phyloP scores from a whole-genome alignment of 192 early-diverging fungal genomes.

The Rhizophlyctis rosea region DNA sequence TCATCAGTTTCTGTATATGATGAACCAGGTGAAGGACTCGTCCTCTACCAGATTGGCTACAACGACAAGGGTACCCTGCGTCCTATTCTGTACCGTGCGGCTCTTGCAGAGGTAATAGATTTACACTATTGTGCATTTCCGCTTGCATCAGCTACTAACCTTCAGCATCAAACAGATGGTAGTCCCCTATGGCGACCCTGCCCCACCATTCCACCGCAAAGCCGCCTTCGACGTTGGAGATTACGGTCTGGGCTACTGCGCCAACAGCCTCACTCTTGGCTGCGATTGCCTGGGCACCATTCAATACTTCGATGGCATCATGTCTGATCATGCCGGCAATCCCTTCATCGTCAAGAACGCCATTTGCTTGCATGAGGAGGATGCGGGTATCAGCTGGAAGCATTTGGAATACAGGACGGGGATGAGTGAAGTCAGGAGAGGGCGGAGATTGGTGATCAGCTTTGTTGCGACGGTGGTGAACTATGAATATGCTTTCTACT shows the following conservation, averaged over 20 bases:
- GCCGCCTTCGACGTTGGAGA: background rate
- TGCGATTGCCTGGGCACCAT: background rate
- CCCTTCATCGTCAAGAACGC: background rate
- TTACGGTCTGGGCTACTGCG: slow-evolving; percentile 1
- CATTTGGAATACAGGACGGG: slow-evolving; percentile 1
- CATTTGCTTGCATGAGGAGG: background rate
- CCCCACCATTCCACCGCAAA: background rate
- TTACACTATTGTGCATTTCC: too few relatives aligned
- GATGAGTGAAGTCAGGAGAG: background rate
- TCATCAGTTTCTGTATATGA: too few relatives aligned
- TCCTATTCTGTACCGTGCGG: background rate
- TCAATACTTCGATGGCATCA: background rate
- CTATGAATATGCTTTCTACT: background rate
- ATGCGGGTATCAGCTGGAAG: background rate
- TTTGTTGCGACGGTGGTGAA: slow-evolving; percentile 1
- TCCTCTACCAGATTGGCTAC: background rate
- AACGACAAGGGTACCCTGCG: background rate
- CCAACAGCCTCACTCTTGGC: background rate
- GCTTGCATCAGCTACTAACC: too few relatives aligned
- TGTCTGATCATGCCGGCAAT: background rate
- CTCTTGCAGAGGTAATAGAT: background rate
- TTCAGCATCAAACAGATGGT: background rate
- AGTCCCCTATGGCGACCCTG: background rate
- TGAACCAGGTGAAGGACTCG: background rate
- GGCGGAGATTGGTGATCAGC: background rate